Conservation (phyloP, 2,329 filamentous ascomycete genomes). For the Moelleriella libera region DNA sequence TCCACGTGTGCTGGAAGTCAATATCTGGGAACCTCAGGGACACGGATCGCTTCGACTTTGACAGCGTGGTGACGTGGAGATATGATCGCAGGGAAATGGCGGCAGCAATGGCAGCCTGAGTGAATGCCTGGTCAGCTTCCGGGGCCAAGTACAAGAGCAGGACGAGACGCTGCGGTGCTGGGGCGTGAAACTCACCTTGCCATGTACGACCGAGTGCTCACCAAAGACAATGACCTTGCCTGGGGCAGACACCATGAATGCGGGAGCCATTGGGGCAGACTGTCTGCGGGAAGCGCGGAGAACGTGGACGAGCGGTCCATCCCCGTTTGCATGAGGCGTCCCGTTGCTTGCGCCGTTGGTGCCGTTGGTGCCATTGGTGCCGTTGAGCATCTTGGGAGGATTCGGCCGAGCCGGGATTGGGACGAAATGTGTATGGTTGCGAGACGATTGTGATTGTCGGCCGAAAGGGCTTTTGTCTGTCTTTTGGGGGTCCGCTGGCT, state of each 20-base stretch:
- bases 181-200: slow-evolving; percentile 48
- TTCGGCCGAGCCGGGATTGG: not conserved
- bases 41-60: slow-evolving; percentile 80
- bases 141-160: too few species aligned
- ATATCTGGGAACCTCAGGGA: slow-evolving; percentile 86
- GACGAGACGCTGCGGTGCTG: not conserved
- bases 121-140: not conserved
- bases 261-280: slow-evolving; percentile 58
- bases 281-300: slow-evolving; percentile 36
- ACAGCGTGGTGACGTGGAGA: slow-evolving; percentile 85
- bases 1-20: slow-evolving; percentile 79
- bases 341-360: slow-evolving; percentile 12
- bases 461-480: too few species aligned
- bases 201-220: slow-evolving; percentile 95
- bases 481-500: not conserved
- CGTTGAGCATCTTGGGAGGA: slow-evolving; percentile 6
- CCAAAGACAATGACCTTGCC: slow-evolving; percentile 98
- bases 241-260: slow-evolving; percentile 96
- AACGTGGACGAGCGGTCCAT: slow-evolving; percentile 18
- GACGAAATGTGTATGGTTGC: too few species aligned
- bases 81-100: slow-evolving; percentile 93
- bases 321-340: slow-evolving; percentile 18
- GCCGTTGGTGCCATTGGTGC: slow-evolving; percentile 11
- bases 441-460: too few species aligned
- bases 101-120: slow-evolving; percentile 77